These are phyloP conservation scores for Colletotrichum sp. DNA, from an alignment of 2,329 filamentous ascomycete species.

Conservation along the genomic window DNA sequence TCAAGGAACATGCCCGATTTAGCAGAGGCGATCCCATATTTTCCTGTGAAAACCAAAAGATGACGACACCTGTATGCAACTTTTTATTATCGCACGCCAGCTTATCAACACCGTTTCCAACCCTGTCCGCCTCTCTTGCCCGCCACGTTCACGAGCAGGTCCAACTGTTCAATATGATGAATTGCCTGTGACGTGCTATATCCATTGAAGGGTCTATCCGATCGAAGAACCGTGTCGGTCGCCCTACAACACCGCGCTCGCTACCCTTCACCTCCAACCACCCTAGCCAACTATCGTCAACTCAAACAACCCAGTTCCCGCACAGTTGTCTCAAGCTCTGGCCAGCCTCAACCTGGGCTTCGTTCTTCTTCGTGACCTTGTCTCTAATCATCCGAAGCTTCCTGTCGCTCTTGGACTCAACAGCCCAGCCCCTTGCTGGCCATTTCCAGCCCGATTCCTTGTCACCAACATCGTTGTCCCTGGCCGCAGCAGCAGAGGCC, in stretches of 20 bases:
- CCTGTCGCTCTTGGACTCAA: background rate
- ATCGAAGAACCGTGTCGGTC: background rate
- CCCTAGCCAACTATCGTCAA: background rate
- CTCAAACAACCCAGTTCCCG: background rate
- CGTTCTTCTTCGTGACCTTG: background rate
- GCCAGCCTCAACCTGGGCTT: background rate
- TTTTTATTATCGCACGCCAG: background rate
- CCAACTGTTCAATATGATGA: background rate
- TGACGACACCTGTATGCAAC: background rate
- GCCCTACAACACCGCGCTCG: background rate
- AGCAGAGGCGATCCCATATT: rapidly evolving
- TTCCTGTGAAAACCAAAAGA: rapidly evolving
- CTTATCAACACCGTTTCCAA: rapidly evolving
- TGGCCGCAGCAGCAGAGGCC: background rate
- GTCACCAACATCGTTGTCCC: background rate
- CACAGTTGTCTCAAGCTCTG: background rate
- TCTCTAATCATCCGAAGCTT: background rate
- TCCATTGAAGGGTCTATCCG: background rate
- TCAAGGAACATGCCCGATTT: background rate
- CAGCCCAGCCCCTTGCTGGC: background rate
- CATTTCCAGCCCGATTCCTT: background rate
- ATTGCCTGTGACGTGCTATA: background rate
- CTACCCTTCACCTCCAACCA: background rate
- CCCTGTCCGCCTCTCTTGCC: background rate
- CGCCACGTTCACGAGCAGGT: background rate